Percentiles rank a stretch among this genome's conserved stretches.
These are phyloP conservation scores for Trichomonas tenax DNA, from an alignment of 208 protist species.

Conservation along the genomic window DNA sequence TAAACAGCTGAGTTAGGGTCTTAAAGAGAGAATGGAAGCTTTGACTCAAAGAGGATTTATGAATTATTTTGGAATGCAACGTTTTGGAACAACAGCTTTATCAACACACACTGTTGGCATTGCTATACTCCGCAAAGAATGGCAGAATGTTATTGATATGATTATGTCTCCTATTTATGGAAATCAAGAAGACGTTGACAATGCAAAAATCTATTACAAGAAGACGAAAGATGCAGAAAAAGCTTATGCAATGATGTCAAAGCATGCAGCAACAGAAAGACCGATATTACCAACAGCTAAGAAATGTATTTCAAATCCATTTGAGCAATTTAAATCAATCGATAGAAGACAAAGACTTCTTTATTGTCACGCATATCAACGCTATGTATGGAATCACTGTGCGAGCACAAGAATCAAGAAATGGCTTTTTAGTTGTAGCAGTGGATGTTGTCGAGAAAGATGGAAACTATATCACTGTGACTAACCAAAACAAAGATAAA, in stretches of 20 bases:
- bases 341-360: background rate
- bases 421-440: background rate
- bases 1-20: background rate
- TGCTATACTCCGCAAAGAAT: background rate
- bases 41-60: background rate
- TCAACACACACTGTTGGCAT: background rate
- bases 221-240: background rate
- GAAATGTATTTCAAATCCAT: background rate
- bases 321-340: background rate
- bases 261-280: background rate
- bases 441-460: background rate
- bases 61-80: slow-evolving; percentile 18
- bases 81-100: background rate
- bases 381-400: background rate
- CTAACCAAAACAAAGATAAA: background rate
- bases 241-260: background rate
- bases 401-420: background rate
- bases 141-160: background rate
- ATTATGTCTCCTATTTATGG: background rate
- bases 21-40: background rate
- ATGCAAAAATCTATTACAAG: background rate
- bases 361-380: background rate
- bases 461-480: background rate
- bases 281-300: background rate
- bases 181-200: background rate